Percentiles rank a stretch among this genome's conserved stretches.
Conservation (phyloP, 2,329 filamentous ascomycete species). For the Stachybotrys chlorohalonatus region DNA sequence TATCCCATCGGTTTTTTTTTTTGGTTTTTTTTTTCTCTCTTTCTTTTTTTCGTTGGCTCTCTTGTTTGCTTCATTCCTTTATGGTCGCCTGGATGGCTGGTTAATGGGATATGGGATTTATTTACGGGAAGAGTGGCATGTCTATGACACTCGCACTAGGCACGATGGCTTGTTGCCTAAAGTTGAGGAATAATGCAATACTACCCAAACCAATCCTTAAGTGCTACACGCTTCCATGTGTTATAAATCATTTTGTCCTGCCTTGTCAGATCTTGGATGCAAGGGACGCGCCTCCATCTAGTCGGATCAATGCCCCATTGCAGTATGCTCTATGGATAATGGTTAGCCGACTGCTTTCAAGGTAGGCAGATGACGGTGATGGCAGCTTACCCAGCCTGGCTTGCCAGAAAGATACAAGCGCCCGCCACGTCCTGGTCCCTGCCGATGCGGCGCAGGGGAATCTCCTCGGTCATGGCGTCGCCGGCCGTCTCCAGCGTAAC, state of each 20-base stretch:
- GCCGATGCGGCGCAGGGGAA: slow-evolving; percentile 60
- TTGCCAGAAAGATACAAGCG: slow-evolving; percentile 60
- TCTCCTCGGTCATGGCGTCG: slow-evolving; percentile 44
- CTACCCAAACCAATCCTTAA: neutral
- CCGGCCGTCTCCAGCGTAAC: slow-evolving; percentile 46
- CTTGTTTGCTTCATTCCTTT: neutral
- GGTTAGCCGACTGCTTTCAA: slow-evolving; percentile 18
- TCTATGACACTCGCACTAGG: neutral
- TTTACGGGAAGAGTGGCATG: neutral
- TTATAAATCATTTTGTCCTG: too few species aligned
- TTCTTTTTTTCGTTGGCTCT: neutral
- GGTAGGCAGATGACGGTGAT: neutral
- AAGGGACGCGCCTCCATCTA: slow-evolving; percentile 49
- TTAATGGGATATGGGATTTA: too few species aligned
- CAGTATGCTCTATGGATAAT: slow-evolving; percentile 36
- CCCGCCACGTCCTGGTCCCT: slow-evolving; percentile 61
- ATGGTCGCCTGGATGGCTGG: neutral
- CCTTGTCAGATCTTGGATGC: slow-evolving; percentile 32
- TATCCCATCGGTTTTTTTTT: neutral
- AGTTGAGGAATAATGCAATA: too few species aligned
- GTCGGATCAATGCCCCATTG: slow-evolving; percentile 54
- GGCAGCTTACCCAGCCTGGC: slow-evolving; percentile 47
- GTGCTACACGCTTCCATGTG: neutral
- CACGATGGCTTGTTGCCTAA: neutral
- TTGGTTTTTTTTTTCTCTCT: neutral